Conservation (phyloP, 352 stramenopile species). For the Globisporangium nodosum region DNA sequence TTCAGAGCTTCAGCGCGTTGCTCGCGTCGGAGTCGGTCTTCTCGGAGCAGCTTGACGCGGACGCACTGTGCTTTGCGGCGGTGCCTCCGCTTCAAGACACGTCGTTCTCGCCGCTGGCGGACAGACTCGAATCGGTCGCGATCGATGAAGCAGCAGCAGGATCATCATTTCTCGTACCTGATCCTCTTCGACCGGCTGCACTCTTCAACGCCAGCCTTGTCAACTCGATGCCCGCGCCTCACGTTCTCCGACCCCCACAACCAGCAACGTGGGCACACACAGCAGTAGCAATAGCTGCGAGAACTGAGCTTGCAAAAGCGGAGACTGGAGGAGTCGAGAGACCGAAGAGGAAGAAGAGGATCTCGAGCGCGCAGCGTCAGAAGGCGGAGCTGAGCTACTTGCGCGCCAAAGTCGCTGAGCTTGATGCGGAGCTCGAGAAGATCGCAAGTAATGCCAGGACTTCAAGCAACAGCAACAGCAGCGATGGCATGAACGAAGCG, state of each 20-base stretch:
- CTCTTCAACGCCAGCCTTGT: neutral
- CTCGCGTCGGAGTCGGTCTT: neutral
- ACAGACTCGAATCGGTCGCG: neutral
- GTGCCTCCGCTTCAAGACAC: neutral
- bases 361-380: slow-evolving; percentile 8
- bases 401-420: slow-evolving; percentile 4
- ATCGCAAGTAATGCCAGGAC: neutral
- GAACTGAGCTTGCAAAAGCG: too few relatives aligned
- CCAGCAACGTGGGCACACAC: neutral
- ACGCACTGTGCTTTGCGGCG: neutral
- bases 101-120: neutral
- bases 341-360: slow-evolving; percentile 6
- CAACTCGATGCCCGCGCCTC: neutral
- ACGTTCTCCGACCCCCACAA: too few relatives aligned
- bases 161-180: too few relatives aligned
- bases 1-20: neutral
- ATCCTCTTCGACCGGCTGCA: too few relatives aligned
- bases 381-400: slow-evolving; percentile 12
- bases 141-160: too few relatives aligned
- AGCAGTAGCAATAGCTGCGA: too few relatives aligned
- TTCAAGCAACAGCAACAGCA: neutral
- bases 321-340: neutral
- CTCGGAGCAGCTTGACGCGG: neutral
- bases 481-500: too few relatives aligned
- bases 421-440: slow-evolving; percentile 4